Conservation (phyloP, 495 filamentous ascomycete species). For the Hamigera avellanea region DNA sequence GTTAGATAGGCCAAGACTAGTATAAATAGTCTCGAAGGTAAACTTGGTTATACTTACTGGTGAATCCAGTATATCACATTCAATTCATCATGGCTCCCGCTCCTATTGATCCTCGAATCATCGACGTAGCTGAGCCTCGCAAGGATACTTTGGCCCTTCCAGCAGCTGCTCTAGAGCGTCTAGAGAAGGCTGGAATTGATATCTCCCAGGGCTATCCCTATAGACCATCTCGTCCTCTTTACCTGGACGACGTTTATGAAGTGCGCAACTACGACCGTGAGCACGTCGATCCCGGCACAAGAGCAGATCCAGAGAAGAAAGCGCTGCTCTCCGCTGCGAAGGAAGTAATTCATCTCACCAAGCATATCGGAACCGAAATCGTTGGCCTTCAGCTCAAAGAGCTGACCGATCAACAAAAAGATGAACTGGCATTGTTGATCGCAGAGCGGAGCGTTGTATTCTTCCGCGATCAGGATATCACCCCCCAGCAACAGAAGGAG, state of each 20-base stretch:
- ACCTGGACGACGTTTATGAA: slow-evolving; percentile 52
- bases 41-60: no score
- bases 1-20: no score
- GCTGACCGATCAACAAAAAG: slow-evolving; percentile 52
- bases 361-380: slow-evolving; percentile 61
- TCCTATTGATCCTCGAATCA: slow-evolving; percentile 47
- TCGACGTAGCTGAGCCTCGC: slow-evolving; percentile 44
- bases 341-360: slow-evolving; percentile 53
- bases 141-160: slow-evolving; percentile 54
- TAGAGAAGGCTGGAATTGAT: slow-evolving; percentile 54
- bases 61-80: slow-evolving; percentile 6
- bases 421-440: slow-evolving; percentile 61
- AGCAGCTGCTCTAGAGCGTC: slow-evolving; percentile 35
- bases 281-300: slow-evolving; percentile 48
- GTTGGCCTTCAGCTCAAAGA: slow-evolving; percentile 60
- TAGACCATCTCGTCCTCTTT: slow-evolving; percentile 51
- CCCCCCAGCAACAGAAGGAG: slow-evolving; percentile 55
- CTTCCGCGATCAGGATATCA: slow-evolving; percentile 61
- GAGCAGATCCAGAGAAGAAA: slow-evolving; percentile 57
- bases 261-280: slow-evolving; percentile 46
- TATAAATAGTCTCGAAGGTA: no score
- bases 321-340: slow-evolving; percentile 51
- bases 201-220: slow-evolving; percentile 56
- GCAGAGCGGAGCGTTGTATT: slow-evolving; percentile 67
- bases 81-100: slow-evolving; percentile 25